Base-by-base conservation (phyloP, 768 basidiomycete genomes). In the Russula abietina region DNA sequence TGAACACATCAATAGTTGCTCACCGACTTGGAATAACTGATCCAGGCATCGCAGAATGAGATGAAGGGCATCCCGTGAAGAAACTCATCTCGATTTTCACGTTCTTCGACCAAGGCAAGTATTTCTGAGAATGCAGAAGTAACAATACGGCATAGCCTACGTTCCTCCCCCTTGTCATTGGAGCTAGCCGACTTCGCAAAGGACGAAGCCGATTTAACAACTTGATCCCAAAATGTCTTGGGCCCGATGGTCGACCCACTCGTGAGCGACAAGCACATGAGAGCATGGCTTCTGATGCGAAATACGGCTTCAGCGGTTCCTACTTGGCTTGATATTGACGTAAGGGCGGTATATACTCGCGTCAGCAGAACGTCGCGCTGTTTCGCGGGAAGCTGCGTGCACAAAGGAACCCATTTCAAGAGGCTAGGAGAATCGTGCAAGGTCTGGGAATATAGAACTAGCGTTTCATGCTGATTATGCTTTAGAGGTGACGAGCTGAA, bases 31-130 rank as follows among this genome's bases (percentile, higher is more conserved):
- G 89, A 88, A 65, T 90, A 81, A 22, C 73, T 75, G 67, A 83
- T 79, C 84, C 90, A 90, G 58, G 82, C 83, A 65, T 91, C 88
- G 70, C 88, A 90, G 70, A 88, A 82, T 9, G 76, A 75, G 16
- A 82, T 64, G 68, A 88, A 92, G 0, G 79, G 76, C 52, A 74
- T 78, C 3, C 83, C 83, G 17, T 72, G 71, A 59, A 82, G 65
- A 65, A 87, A 86, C 0, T 38, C 65, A 2, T 61, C 70, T n/a
- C 55, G 65, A 65, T 77, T 79, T 33, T 60, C 57, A 64, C 77
- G 70, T 19, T 69, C 65, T 67, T 80, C 76, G 0, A 78, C 78
- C 48, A 73, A 66, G 3, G 62, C 67, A n/a, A 84, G 71, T 2
- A 88, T 62, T 19, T 76, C 75, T 8, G 73, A 73, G 60, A 82